These are phyloP conservation scores for Cubamyces sp. DNA, from an alignment of 768 basidiomycete genomes.

Conservation along the genomic window DNA sequence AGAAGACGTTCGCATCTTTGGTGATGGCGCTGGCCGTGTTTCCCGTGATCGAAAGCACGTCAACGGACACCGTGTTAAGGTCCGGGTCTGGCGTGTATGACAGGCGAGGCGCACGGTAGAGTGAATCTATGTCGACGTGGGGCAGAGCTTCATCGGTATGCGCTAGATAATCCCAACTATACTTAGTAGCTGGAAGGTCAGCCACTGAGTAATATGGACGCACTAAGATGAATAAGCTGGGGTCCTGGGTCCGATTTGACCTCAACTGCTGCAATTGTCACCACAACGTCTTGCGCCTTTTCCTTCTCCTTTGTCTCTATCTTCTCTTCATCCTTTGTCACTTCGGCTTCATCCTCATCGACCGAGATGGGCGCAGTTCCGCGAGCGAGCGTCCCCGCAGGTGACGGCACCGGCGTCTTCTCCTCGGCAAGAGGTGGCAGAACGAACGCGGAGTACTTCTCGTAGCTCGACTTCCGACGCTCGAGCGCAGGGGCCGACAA, in stretches of 20 bases:
- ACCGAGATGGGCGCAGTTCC: slow-evolving; percentile 6
- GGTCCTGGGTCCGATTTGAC: neutral
- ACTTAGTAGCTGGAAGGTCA: neutral
- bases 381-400: slow-evolving; percentile 55
- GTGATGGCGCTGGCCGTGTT: slow-evolving; percentile 50
- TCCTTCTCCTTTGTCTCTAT: neutral
- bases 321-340: slow-evolving; percentile 1
- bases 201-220: neutral
- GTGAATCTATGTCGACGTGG: slow-evolving; percentile 47
- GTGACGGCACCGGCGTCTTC: slow-evolving; percentile 58
- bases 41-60: slow-evolving; percentile 64
- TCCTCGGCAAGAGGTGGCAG: slow-evolving; percentile 74
- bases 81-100: slow-evolving; percentile 39
- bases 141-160: slow-evolving; percentile 51
- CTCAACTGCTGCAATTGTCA: slow-evolving; percentile 2
- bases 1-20: slow-evolving; percentile 58
- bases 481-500: slow-evolving; percentile 42
- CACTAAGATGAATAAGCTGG: slow-evolving; percentile 22
- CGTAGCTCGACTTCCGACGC: slow-evolving; percentile 67
- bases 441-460: slow-evolving; percentile 63
- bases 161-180: slow-evolving; percentile 32
- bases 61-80: slow-evolving; percentile 68
- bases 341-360: neutral
- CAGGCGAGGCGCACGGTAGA: slow-evolving; percentile 42
- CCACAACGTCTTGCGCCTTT: neutral